Conservation (phyloP, 148 eudicot genomes). For the Fagopyrum esculentum region DNA sequence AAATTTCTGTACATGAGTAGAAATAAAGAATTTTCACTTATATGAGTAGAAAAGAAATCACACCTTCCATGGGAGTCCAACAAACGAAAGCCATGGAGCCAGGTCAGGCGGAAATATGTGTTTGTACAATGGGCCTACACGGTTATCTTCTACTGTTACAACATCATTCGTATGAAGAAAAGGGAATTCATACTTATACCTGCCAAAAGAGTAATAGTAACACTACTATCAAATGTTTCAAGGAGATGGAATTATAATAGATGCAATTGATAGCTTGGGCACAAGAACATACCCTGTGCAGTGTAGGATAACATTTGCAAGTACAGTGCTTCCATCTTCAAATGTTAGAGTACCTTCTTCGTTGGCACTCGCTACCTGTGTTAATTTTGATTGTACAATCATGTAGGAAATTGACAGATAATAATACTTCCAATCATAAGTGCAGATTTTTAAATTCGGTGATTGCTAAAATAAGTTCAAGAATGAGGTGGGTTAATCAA, state of each 20-base stretch:
- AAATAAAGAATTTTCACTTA: background rate
- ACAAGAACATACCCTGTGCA: conserved; percentile 70
- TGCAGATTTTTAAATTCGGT: too few species aligned
- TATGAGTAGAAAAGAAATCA: background rate
- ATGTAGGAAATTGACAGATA: background rate
- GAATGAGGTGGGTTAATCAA: too few species aligned
- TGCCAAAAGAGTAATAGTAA: conserved; percentile 16
- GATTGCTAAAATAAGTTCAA: too few species aligned
- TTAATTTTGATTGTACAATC: background rate
- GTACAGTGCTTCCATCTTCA: conserved; percentile 42
- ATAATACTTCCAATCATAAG: too few species aligned
- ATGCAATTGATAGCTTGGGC: background rate
- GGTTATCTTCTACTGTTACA: conserved; percentile 71
- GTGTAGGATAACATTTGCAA: conserved; percentile 75
- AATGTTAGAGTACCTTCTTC: conserved; percentile 64
- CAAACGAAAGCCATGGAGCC: conserved; percentile 87
- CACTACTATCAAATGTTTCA: background rate
- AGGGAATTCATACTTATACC: conserved; percentile 86
- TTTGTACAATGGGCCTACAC: conserved; percentile 89
- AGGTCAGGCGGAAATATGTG: conserved; percentile 81
- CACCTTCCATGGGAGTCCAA: conserved; percentile 83
- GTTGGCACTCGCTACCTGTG: conserved; percentile 63
- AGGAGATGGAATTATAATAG: background rate
- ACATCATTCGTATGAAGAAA: conserved; percentile 56
- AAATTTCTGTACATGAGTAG: too few species aligned